Evolutionary conservation across 352 stramenopile species (phyloP).

Genomic region (Globisporangium nagaii): DNA sequence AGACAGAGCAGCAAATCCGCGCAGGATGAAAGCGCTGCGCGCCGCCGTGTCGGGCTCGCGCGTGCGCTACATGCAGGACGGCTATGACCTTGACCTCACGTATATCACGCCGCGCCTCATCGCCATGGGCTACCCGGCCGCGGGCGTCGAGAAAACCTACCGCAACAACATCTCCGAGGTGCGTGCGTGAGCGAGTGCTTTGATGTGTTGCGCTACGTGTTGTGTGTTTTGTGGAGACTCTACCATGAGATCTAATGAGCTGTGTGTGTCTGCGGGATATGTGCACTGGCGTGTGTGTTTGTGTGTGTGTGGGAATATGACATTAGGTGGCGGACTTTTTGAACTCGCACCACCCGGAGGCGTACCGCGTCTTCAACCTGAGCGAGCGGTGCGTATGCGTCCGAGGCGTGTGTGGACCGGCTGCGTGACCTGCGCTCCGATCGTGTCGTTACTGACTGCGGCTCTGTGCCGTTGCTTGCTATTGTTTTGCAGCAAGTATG

Average conservation of each 20-base stretch:
- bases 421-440: too few species aligned
- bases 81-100: slow-evolving; percentile 80
- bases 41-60: slow-evolving; percentile 74
- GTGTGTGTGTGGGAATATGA: background rate
- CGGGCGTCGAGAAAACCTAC: slow-evolving; percentile 81
- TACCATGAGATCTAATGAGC: background rate
- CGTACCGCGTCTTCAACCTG: slow-evolving; percentile 80
- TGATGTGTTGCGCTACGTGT: background rate
- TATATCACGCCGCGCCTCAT: slow-evolving; percentile 81
- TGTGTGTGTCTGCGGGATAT: background rate
- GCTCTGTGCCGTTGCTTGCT: background rate
- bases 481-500: slow-evolving; percentile 36
- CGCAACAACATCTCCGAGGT: slow-evolving; percentile 81
- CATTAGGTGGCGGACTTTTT: slow-evolving; percentile 61
- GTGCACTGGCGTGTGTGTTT: background rate
- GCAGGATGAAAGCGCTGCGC: slow-evolving; percentile 74
- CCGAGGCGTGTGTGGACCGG: too few species aligned
- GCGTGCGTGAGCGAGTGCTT: too few species aligned
- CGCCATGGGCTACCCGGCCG: slow-evolving; percentile 79
- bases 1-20: background rate
- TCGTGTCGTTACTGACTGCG: background rate
- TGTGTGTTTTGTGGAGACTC: background rate
- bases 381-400: slow-evolving; percentile 52
- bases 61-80: slow-evolving; percentile 79
- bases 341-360: slow-evolving; percentile 54